These are phyloP conservation scores for Penicillium hesseltinei DNA, from an alignment of 2,329 filamentous ascomycete species.

Conservation along the genomic window DNA sequence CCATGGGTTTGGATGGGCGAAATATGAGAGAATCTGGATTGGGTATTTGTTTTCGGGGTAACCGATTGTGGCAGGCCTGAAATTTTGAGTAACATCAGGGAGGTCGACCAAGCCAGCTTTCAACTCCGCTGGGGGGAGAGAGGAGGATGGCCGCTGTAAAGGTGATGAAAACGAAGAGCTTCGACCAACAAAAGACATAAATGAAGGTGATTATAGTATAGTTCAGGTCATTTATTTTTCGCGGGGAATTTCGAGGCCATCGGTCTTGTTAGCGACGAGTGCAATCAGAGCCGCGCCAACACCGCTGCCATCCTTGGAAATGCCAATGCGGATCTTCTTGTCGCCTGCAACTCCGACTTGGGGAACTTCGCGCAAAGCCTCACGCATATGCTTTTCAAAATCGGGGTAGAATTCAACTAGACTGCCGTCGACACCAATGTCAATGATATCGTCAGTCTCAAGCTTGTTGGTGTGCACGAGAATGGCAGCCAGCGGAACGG, in stretches of 20 bases:
- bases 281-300: constrained; percentile 96
- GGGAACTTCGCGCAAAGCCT: constrained; percentile 72
- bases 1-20: constrained; percentile 2
- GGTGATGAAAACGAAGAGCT: neutral
- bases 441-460: constrained; percentile 66
- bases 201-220: neutral
- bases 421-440: constrained; percentile 92
- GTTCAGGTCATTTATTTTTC: constrained; percentile 11
- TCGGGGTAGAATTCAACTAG: constrained; percentile 94
- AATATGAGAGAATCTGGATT: neutral
- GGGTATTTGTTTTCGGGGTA: constrained; percentile 5
- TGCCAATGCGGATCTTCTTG: constrained; percentile 85
- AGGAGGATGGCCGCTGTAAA: neutral
- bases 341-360: constrained; percentile 76
- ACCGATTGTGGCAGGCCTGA: neutral
- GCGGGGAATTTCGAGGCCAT: constrained; percentile 15
- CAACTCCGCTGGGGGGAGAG: neutral
- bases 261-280: constrained; percentile 67
- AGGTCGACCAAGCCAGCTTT: neutral
- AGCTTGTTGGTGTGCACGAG: constrained; percentile 78
- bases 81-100: neutral
- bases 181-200: neutral
- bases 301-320: constrained; percentile 93
- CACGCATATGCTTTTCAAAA: constrained; percentile 84
- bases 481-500: constrained; percentile 81